phyloP scores from a whole-genome alignment of 2,329 filamentous ascomycete species.

The Colletotrichum costaricense region DNA sequence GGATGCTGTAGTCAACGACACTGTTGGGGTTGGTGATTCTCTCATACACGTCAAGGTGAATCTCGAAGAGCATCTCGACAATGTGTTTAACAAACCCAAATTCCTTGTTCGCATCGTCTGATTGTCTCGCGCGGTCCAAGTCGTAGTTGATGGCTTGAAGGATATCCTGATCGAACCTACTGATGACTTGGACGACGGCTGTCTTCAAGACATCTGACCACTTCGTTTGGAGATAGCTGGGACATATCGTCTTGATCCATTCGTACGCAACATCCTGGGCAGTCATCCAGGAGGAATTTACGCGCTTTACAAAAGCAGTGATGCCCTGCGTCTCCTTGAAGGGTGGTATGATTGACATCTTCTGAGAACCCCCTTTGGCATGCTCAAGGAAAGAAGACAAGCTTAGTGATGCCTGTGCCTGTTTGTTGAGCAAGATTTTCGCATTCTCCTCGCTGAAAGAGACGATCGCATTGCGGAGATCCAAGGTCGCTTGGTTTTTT shows the following conservation, averaged over 20 bases:
- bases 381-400: constrained; percentile 74
- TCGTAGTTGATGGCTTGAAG: constrained; percentile 59
- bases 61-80: constrained; percentile 70
- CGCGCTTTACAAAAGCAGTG: constrained; percentile 59
- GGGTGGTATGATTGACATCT: constrained; percentile 55
- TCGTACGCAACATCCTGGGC: constrained; percentile 69
- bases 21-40: constrained; percentile 68
- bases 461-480: constrained; percentile 60
- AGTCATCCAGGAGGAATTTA: constrained; percentile 63
- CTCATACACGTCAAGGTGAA: constrained; percentile 71
- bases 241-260: constrained; percentile 64
- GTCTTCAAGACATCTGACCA: constrained; percentile 70
- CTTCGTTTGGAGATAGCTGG: constrained; percentile 63
- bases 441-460: constrained; percentile 66
- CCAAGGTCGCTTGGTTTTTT: constrained; percentile 57
- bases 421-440: constrained; percentile 63
- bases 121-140: constrained; percentile 41
- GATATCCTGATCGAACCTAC: constrained; percentile 63
- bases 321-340: constrained; percentile 67
- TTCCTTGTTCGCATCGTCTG: not conserved
- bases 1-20: constrained; percentile 60
- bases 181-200: constrained; percentile 67
- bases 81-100: constrained; percentile 42
- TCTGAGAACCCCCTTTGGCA: constrained; percentile 66
- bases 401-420: constrained; percentile 62